Evolutionary conservation across 805 yeast species (phyloP), one percentile per base, ranked within the genome.

Genomic region (Dipodascopsis uninucleata): DNA sequence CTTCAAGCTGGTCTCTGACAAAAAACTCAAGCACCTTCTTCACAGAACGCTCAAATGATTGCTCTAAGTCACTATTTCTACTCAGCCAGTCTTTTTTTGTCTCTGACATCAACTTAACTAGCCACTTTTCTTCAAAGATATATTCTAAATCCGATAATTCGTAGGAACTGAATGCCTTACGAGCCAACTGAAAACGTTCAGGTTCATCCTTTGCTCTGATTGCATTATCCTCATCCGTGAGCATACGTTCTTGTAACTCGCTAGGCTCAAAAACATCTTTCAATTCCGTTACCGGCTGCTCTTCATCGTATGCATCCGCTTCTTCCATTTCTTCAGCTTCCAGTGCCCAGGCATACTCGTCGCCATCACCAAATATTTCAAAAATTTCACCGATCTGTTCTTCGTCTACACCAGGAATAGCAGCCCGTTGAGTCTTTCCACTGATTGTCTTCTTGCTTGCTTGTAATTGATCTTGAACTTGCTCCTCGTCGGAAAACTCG

Each of bases 351-450:
- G 86, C 96, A 65, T 93, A 93, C 61, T 90, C 97, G 53, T 81
- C 88, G 40, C 98, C 98, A 64, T 88, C 94, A 55, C 98, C 98
- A 62, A 93, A 93, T 10, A 93, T 86, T 63, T 93, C 98, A 60
- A 81, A 88, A 61, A 93, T 77, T 65, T 90, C 97, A 60, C 87
- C 93, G 53, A 90, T 77, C 62, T 86, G 85, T 58, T 93, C 97
- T 43, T 93, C 82, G 58, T 93, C 96, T 33, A 84, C 68, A 59
- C 85, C 75, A 5, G 61, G 59, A 25, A 62, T 51, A 20, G 62
- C 61, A 3, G 67, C 58, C 18, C 45, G 37, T 8, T 40, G 32
- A 4, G 32, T 32, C 8, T 44, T 34, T 14, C 40, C 36, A 16
- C 39, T 23, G 7, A 33, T n/a, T n/a, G 31, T 16, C 16, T 26